These are phyloP conservation scores for Penicillium sp. DNA, from an alignment of 2,329 filamentous ascomycete genomes.

Conservation along the genomic window DNA sequence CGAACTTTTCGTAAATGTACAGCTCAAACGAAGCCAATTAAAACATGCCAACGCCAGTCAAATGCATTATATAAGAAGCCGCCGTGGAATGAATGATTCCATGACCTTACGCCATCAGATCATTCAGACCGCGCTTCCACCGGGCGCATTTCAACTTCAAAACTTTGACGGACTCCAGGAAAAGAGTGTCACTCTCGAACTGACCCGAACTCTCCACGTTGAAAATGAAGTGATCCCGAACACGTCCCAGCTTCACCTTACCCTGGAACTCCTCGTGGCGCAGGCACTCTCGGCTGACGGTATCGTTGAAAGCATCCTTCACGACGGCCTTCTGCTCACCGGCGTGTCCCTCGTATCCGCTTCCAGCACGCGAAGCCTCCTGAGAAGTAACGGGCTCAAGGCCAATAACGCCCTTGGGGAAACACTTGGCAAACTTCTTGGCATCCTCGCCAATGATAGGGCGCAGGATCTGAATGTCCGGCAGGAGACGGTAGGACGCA, in stretches of 20 bases:
- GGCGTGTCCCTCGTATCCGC: constrained; percentile 70
- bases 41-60: constrained; percentile 38
- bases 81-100: constrained; percentile 1
- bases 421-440: constrained; percentile 85
- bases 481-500: constrained; percentile 86
- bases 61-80: constrained; percentile 37
- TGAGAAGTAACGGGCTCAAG: constrained; percentile 69
- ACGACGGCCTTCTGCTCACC: constrained; percentile 89
- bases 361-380: constrained; percentile 62
- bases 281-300: constrained; percentile 88
- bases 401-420: constrained; percentile 82
- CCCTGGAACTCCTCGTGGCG: constrained; percentile 90
- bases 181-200: constrained; percentile 90
- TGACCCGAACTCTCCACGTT: constrained; percentile 92
- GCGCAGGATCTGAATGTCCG: constrained; percentile 76
- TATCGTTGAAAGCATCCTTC: constrained; percentile 85
- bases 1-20: constrained; percentile 38
- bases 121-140: constrained; percentile 47
- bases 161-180: constrained; percentile 82
- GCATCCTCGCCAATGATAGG: constrained; percentile 88
- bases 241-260: constrained; percentile 89
- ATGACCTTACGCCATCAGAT: constrained; percentile 39
- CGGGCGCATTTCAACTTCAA: constrained; percentile 76
- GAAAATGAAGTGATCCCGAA: constrained; percentile 97
- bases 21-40: constrained; percentile 29